Evolutionary conservation across 768 basidiomycete genomes (phyloP), one percentile per base, ranked within the genome.

Genomic region (Tephrocybe sp.): DNA sequence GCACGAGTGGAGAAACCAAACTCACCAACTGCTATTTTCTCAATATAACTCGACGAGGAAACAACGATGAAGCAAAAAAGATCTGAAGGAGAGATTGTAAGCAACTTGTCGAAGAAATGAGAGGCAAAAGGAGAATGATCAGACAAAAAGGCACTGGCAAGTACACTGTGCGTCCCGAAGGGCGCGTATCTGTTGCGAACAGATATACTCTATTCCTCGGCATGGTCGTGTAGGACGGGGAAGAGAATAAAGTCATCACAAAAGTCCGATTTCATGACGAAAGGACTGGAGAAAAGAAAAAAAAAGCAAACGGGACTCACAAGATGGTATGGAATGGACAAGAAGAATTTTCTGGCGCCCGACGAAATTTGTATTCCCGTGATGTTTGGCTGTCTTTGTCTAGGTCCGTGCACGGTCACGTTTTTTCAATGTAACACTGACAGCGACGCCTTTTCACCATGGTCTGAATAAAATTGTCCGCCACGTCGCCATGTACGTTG

Each of bases 181-280:
- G 73, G 69, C 75, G 77, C 80, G 67, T 70, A 78, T 83, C 73
- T 74, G 83, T 83, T 83, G 83, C 82, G 82, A 85, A 86, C 82
- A 77, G 75, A 84, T 82, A 64, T 63, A 60, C 84, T 86, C 85
- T 88, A 67, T 79, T 74, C 65, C 86, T 88, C 86, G 82, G 74
- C 88, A 89, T 83, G 79, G 88, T 88, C 87, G 86, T 84, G 63
- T 88, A 88, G 70, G 86, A 84, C 86, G 86, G 86, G 86, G 86
- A 88, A 89, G 86, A 88, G 87, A 88, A 88, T 79, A 75, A 76
- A 75, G 79, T 84, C 86, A 87, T 87, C 54, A 49, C 37, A n/a
- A 15, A 12, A 10, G 8, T 34, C 33, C 33, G 15, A n/a, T n/a
- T 15, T 15, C n/a, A n/a, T n/a, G n/a, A 34, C 33, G 15, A 34